These are phyloP conservation scores for Hyaloscypha hepaticicola DNA, from an alignment of 495 filamentous ascomycete species.

Conservation along the genomic window DNA sequence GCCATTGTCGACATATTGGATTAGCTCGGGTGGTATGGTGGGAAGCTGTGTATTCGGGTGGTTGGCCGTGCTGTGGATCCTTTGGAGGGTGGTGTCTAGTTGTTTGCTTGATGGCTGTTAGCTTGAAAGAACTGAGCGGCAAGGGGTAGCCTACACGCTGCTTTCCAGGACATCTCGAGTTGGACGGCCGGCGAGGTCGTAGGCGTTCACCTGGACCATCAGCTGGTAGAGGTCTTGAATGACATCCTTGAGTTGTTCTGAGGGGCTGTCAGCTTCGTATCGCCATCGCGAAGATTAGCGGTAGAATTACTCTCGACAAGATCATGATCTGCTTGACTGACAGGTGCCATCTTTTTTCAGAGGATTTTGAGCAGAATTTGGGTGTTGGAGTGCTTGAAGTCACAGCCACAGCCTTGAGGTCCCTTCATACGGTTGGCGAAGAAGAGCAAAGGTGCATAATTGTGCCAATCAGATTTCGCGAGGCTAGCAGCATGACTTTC, in stretches of 20 bases:
- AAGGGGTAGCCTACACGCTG: constrained; percentile 53
- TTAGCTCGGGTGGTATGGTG: constrained; percentile 80
- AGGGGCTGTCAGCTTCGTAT: constrained; percentile 5
- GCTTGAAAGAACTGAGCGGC: constrained; percentile 7
- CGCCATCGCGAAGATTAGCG: not conserved
- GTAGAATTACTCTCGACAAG: constrained; percentile 43
- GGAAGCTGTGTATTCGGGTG: constrained; percentile 33
- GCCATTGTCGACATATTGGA: constrained; percentile 88
- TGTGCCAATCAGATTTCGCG: not conserved
- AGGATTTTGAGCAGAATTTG: not conserved
- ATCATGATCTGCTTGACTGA: constrained; percentile 43
- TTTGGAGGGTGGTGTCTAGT: constrained; percentile 39
- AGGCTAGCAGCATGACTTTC: not conserved
- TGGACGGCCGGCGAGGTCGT: constrained; percentile 57
- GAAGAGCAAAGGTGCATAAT: not conserved
- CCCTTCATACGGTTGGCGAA: not conserved
- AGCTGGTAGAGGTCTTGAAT: constrained; percentile 89
- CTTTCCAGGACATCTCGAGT: constrained; percentile 59
- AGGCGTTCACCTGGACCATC: constrained; percentile 66
- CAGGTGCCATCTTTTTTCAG: constrained; percentile 44
- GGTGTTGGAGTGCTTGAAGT: not conserved
- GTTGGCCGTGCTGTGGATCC: constrained; percentile 37
- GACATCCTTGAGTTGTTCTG: constrained; percentile 64
- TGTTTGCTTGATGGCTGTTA: constrained; percentile 24
- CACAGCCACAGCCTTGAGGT: not conserved